phyloP scores from a whole-genome alignment of 768 basidiomycete genomes.

The Hortiboletus campestris region DNA sequence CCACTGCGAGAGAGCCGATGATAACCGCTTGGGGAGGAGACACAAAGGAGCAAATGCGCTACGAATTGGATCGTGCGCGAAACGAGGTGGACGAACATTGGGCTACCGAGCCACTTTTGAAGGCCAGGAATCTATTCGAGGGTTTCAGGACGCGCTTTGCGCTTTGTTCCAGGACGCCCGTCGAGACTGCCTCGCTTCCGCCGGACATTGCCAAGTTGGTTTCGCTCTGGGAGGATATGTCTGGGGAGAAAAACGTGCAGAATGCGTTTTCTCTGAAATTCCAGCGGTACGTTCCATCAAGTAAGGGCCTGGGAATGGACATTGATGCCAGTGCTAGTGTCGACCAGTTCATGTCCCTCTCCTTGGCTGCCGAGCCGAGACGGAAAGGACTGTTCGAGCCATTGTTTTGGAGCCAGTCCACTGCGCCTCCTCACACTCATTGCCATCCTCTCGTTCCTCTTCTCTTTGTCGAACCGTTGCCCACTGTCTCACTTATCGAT shows the following conservation, averaged over 20 bases:
- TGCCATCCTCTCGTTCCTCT: constrained; percentile 59
- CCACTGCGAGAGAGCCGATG: constrained; percentile 39
- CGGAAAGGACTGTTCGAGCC: constrained; percentile 76
- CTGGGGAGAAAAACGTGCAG: constrained; percentile 36
- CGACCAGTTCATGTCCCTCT: constrained; percentile 78
- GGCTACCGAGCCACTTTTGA: constrained; percentile 38
- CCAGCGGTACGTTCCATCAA: constrained; percentile 47
- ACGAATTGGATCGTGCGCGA: constrained; percentile 46
- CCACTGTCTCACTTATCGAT: constrained; percentile 66
- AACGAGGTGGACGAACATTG: constrained; percentile 46
- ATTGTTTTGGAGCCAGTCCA: constrained; percentile 62
- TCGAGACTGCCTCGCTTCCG: constrained; percentile 38
- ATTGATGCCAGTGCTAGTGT: constrained; percentile 40
- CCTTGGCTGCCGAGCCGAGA: constrained; percentile 70
- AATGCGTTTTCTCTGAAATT: constrained; percentile 53
- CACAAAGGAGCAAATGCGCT: constrained; percentile 43
- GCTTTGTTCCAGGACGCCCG: constrained; percentile 45
- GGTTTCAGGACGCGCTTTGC: constrained; percentile 47
- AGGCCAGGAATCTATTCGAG: constrained; percentile 51
- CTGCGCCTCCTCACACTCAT: constrained; percentile 35
- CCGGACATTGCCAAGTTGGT: constrained; percentile 52
- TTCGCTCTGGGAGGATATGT: constrained; percentile 56
- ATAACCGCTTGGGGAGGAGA: constrained; percentile 73
- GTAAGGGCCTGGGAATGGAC: neutral
- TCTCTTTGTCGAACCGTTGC: constrained; percentile 73